phyloP scores from a whole-genome alignment of 2,329 filamentous ascomycete species.

The Orbilia ellipsospora region DNA sequence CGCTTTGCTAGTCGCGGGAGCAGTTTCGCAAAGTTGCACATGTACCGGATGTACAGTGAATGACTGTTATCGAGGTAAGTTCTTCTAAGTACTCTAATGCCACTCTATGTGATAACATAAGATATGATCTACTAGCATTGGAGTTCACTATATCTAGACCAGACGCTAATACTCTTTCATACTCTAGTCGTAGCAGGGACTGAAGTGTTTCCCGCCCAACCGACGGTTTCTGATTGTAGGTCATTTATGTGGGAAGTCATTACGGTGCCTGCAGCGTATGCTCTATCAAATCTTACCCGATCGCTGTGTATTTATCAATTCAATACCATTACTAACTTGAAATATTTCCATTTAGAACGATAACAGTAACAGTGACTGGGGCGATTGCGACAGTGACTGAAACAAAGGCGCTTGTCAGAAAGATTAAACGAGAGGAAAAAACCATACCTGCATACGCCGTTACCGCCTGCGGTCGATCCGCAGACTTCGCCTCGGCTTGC shows the following conservation, averaged over 20 bases:
- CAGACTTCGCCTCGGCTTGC: slow-evolving; percentile 27
- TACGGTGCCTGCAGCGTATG: slow-evolving; percentile 27
- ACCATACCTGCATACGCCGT: slow-evolving; percentile 17
- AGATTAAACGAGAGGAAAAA: not conserved
- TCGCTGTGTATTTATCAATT: not conserved
- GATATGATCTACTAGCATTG: no score
- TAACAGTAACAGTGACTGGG: not conserved
- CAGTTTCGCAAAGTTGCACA: no score
- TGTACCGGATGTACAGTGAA: no score
- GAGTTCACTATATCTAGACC: no score
- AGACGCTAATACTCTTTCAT: no score
- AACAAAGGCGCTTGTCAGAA: not conserved
- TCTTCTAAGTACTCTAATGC: no score
- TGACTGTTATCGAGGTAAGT: no score
- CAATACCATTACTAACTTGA: not conserved
- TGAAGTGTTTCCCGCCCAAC: slow-evolving; percentile 13
- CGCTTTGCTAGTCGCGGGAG: no score
- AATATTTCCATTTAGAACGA: slow-evolving; percentile 6
- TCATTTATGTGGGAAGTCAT: slow-evolving; percentile 27
- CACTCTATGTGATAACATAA: no score
- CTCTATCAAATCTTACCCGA: not conserved
- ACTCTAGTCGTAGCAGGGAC: slow-evolving; percentile 22
- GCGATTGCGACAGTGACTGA: not conserved
- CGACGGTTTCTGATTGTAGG: slow-evolving; percentile 24
- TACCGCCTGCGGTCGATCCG: slow-evolving; percentile 1